Evolutionary conservation across 768 basidiomycete species (phyloP), one percentile per base, ranked within the genome.

Genomic region (Boletus rex-veris): DNA sequence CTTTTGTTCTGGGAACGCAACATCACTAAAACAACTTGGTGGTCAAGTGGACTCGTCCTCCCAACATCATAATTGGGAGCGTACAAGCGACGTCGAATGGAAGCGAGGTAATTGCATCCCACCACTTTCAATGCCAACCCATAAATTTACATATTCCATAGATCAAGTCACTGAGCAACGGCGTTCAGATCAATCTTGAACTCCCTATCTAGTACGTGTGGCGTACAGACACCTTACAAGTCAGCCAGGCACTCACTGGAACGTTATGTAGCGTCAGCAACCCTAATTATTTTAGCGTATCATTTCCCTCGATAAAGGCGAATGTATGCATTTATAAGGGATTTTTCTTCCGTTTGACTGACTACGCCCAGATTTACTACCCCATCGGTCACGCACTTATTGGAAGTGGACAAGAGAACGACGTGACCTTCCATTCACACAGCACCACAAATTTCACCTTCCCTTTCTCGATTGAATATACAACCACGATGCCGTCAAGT

Each of bases 201-300:
- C 74, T 89, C n/a, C 77, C 82, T 59, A 83, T 90, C 58, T 76
- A 79, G 87, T 89, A 60, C 51, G 85, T 68, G 21, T 52, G 33
- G 46, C 5, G 10, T 36, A 36, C 52, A 10, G 42, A 26, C 30
- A 9, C 10, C 8, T 38, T 15, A 3, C 48, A n/a, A 24, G 36
- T 46, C 39, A 3, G 33, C 55, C 5, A 35, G 45, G 24, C 42
- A 42, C 58, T 57, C n/a, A 62, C 37, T 31, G 9, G 40, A 52
- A 51, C 6, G 28, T 51, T 35, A 5, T 14, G 14, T 59, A 92
- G 90, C 28, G 86, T 92, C 50, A 73, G 74, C 64, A 93, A 93
- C 62, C 91, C 90, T 28, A 92, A 92, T 67, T 90, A 82, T 70
- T 90, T 93, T 64, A 70, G 78, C 9, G 85, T 88, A 10, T 77